phyloP scores from a whole-genome alignment of 192 early-diverging fungal species.

The Backusella psychrophila region DNA sequence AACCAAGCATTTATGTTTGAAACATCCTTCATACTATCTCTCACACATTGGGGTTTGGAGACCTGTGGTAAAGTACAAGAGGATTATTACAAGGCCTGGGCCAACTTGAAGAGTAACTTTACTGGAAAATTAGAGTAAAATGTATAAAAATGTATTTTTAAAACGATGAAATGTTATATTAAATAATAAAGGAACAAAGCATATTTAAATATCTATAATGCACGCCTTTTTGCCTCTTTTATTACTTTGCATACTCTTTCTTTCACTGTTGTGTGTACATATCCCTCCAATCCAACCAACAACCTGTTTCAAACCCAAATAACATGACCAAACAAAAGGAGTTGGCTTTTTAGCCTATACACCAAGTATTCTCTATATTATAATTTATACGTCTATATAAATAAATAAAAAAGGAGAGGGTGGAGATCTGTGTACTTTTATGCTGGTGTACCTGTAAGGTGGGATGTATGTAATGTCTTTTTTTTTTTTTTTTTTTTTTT shows the following conservation, averaged over 20 bases:
- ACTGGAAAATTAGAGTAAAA: neutral
- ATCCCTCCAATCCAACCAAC: neutral
- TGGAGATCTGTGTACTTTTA: neutral
- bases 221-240: neutral
- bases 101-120: slow-evolving; percentile 17
- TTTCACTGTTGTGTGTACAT: neutral
- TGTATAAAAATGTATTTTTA: slow-evolving; percentile 3
- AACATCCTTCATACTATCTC: slow-evolving; percentile 72
- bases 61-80: slow-evolving; percentile 70
- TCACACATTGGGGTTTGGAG: slow-evolving; percentile 80
- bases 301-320: neutral
- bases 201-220: neutral
- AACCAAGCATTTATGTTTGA: slow-evolving; percentile 98
- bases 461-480: neutral
- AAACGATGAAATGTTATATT: neutral
- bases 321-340: neutral
- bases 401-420: neutral
- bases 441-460: neutral
- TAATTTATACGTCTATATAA: neutral
- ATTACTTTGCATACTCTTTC: neutral
- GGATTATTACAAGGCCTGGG: slow-evolving; percentile 91
- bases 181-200: neutral
- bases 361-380: neutral
- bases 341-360: neutral
- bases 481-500: neutral